Evolutionary conservation across 2,329 filamentous ascomycete species (phyloP).

Genomic region (Talaromyces sp.): DNA sequence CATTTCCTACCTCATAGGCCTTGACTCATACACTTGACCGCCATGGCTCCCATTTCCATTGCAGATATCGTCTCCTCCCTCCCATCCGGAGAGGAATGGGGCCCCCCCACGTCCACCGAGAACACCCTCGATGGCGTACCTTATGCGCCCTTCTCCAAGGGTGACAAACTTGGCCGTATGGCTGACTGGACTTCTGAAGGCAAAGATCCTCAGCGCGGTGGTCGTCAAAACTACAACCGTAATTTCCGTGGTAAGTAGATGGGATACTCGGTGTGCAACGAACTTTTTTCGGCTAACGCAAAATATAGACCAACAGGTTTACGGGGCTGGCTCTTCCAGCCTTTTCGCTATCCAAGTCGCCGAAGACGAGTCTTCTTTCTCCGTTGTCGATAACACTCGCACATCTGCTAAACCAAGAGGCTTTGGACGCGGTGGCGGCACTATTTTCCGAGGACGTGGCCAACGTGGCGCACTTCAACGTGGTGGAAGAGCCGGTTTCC

Average conservation of each 20-base stretch:
- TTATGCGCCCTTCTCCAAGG: conserved; percentile 97
- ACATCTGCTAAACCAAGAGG: conserved; percentile 75
- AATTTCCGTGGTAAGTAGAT: conserved; percentile 73
- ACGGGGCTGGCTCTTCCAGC: conserved; percentile 80
- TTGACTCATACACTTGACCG: conserved; percentile 6
- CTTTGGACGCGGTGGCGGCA: conserved; percentile 79
- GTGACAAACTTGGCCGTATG: conserved; percentile 98
- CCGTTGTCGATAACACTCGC: conserved; percentile 91
- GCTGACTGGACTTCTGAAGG: conserved; percentile 88
- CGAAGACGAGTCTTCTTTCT: conserved; percentile 97
- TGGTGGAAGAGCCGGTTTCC: conserved; percentile 65
- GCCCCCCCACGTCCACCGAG: conserved; percentile 73
- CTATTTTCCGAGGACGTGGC: conserved; percentile 75
- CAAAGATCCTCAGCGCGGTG: conserved; percentile 67
- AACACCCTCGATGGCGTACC: conserved; percentile 91
- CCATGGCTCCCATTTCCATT: conserved; percentile 52
- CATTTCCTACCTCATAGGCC: neutral
- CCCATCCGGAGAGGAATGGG: conserved; percentile 77
- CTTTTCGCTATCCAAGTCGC: conserved; percentile 85
- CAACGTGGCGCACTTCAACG: conserved; percentile 71
- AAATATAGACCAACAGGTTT: conserved; percentile 84
- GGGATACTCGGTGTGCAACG: neutral
- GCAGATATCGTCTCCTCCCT: conserved; percentile 65
- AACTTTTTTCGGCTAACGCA: conserved; percentile 13
- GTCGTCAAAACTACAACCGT: conserved; percentile 82